Percentiles rank a stretch among this genome's conserved stretches.
Evolutionary conservation across 2,329 filamentous ascomycete genomes (phyloP).

Genomic region (Tolypocladium endophyticum): DNA sequence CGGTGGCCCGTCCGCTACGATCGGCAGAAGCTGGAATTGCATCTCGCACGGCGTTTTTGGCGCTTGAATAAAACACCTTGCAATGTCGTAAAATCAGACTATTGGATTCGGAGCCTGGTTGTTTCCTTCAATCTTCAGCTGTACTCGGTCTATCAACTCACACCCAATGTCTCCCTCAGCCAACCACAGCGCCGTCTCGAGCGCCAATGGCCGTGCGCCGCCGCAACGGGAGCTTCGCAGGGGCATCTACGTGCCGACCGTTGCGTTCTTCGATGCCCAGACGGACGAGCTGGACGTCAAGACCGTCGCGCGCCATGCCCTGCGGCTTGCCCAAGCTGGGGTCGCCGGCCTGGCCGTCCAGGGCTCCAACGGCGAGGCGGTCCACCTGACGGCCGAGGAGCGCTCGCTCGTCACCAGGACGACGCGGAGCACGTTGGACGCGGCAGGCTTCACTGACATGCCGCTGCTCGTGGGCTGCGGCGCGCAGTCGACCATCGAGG

Average conservation of each 20-base stretch:
- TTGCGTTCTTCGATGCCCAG: constrained; percentile 47
- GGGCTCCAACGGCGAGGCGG: constrained; percentile 65
- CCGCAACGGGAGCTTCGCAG: neutral
- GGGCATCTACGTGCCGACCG: constrained; percentile 51
- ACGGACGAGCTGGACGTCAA: constrained; percentile 51
- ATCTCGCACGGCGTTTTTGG: neutral
- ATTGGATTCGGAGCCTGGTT: neutral
- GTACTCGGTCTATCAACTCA: neutral
- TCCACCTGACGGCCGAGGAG: constrained; percentile 56
- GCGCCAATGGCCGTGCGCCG: neutral
- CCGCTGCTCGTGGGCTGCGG: constrained; percentile 62
- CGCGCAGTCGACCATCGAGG: constrained; percentile 56
- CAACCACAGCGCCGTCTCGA: neutral
- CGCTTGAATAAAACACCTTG: neutral
- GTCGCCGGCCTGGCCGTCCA: constrained; percentile 58
- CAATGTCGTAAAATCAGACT: neutral
- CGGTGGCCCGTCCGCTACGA: neutral
- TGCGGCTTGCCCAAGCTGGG: constrained; percentile 50
- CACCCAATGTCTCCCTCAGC: neutral
- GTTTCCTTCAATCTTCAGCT: neutral
- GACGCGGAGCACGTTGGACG: constrained; percentile 51
- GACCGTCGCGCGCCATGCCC: constrained; percentile 38
- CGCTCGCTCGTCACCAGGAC: constrained; percentile 48
- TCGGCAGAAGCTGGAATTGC: neutral
- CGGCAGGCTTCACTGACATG: constrained; percentile 40